Evolutionary conservation across 2,329 filamentous ascomycete genomes (phyloP), one percentile per base, ranked within the genome.

Genomic region (Claviceps capensis): DNA sequence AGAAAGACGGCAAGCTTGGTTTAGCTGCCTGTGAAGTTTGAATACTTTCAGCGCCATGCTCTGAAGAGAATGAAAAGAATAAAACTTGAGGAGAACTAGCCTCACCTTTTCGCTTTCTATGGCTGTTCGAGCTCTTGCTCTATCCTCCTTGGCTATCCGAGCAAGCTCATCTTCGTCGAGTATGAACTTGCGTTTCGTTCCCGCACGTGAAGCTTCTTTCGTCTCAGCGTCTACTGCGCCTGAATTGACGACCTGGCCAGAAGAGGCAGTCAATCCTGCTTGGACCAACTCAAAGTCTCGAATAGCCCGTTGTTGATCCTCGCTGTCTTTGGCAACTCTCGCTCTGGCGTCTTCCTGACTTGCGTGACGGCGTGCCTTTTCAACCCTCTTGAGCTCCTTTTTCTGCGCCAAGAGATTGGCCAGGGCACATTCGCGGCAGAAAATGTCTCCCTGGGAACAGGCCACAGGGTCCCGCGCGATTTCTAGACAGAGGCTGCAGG

Each of bases 361-460:
- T 30, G 80, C 77, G 34, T 76, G 71, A 57, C 83, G 81, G 19
- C 78, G 74, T 22, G 78, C 75, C 59, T 80, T 85, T 55, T 88
- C 86, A 2, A 86, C 64, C 0, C 93, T 80, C 65, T 89, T 93
- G 57, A 95, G 90, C 64, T 97, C 93, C 69, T 90, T 86, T 59
- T 88, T 84, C 68, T 98, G 91, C 1, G 88, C 79, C 1, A 97
- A 75, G n/a, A 98, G 82, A 61, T 97, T 95, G 59, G 75, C 83
- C 50, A 97, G 79, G 8, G 89, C 90, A 70, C 91, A 98, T 71
- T 97, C 93, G 59, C 88, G 83, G 67, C 91, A 98, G 72, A 97
- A 97, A 14, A 98, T 75, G 67, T 97, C 90, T 55, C 91, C 91
- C 57, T 83, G 79, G 2, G 78, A 73, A 67, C 91, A 97, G 22